Base-by-base conservation (phyloP, 768 basidiomycete genomes). In the Tephrocybe sp. region DNA sequence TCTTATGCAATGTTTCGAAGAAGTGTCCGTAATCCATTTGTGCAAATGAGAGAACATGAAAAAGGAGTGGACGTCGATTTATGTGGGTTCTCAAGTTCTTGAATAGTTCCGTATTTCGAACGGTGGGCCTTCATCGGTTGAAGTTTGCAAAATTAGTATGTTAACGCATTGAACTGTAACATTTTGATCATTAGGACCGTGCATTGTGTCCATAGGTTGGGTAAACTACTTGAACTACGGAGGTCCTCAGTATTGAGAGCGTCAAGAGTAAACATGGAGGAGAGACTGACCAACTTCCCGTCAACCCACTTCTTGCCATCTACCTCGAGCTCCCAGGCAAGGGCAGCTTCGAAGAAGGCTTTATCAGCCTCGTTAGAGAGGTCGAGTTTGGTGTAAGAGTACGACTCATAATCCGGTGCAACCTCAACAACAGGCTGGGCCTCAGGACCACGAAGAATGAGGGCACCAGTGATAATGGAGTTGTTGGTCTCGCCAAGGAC, bases 391-490 rank as follows among this genome's bases (percentile, higher is more conserved):
- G 74, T 83, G 78, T 83, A 98, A 2, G 64, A 60, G 74, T 98
- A 98, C 24, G 86, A 89, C 72, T 98, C 96, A 79, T 77, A 95
- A 71, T 96, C 94, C 24, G 95, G 93, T 0, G 91, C 93, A 53
- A 82, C 85, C 9, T 85, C 77, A 33, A 96, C 79, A 53, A 86
- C 86, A 38, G 84, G 75, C 67, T 77, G 72, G 61, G 76, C 70
- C 12, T 93, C 88, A 62, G 80, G 78, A 15, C 97, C 97, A 48
- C 96, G 88, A 54, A 80, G 67, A 71, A 99, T 86, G 58, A 98
- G 69, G 46, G 71, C 84, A 65, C 97, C 97, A 37, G 83, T 65
- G 72, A 97, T 92, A 64, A 87, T 54, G 28, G 86, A 90, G 72
- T 90, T 76, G 71, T 90, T 88, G 66, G 76, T 45, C 62, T 73